phyloP scores from a whole-genome alignment of 129 eudicot species.

The Tanacetum coccineum region DNA sequence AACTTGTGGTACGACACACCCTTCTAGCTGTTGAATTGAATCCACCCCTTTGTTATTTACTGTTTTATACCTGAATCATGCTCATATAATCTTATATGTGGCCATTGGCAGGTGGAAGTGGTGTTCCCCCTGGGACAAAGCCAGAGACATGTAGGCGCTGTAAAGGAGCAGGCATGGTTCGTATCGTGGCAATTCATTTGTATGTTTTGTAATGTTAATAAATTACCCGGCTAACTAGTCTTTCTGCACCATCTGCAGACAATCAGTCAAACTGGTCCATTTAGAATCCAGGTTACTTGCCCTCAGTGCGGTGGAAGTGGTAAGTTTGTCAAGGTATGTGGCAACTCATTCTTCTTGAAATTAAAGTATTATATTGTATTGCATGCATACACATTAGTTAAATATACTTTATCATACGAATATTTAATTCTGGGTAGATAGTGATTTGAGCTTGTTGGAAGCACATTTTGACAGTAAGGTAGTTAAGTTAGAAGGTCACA shows the following conservation, averaged over 20 bases:
- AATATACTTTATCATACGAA: background rate
- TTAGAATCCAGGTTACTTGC: slow-evolving; percentile 68
- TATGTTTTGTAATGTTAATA: background rate
- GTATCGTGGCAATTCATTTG: slow-evolving; percentile 28
- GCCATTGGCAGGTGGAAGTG: slow-evolving; percentile 65
- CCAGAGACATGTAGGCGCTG: slow-evolving; percentile 90
- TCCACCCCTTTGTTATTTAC: background rate
- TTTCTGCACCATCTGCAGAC: slow-evolving; percentile 37
- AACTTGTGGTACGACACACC: slow-evolving; percentile 55
- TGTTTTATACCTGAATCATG: background rate
- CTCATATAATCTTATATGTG: background rate
- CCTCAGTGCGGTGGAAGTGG: slow-evolving; percentile 73
- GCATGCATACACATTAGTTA: background rate
- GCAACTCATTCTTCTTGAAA: background rate
- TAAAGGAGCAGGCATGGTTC: slow-evolving; percentile 86
- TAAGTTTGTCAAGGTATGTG: slow-evolving; percentile 67
- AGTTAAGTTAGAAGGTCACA: too few relatives aligned
- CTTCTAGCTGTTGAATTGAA: background rate
- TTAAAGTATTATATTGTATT: background rate
- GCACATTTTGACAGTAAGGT: too few relatives aligned
- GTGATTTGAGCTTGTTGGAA: too few relatives aligned
- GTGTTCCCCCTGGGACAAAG: slow-evolving; percentile 93
- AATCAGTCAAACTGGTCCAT: slow-evolving; percentile 58
- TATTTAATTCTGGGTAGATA: too few relatives aligned
- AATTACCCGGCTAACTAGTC: slow-evolving; percentile 2